A percentile compares a stretch with the other conserved stretches of the same genome.
These are phyloP conservation scores for Alnus glutinosa DNA, from an alignment of 306 rosid species.

Conservation along the genomic window DNA sequence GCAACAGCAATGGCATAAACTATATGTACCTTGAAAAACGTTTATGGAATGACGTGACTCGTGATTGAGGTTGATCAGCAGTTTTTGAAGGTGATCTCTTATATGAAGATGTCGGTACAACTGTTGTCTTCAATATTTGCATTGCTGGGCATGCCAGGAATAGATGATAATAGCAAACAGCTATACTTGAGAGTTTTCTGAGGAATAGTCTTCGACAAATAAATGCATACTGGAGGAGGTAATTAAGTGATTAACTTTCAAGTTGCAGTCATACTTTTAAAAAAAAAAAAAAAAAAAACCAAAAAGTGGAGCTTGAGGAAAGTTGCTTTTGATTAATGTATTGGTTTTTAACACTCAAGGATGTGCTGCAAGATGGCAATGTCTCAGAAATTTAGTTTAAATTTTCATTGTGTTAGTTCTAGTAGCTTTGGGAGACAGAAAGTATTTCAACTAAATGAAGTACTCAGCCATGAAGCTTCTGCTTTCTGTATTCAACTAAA, in stretches of 20 bases:
- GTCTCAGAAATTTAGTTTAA: background rate
- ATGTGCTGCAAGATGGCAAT: background rate
- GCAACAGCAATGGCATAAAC: background rate
- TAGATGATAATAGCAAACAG: background rate
- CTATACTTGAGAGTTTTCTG: background rate
- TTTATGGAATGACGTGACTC: background rate
- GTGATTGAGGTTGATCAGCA: background rate
- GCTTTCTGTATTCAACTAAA: background rate
- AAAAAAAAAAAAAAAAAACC: background rate
- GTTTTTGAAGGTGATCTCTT: background rate
- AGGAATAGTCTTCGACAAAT: background rate
- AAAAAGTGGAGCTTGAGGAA: background rate
- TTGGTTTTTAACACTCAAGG: background rate
- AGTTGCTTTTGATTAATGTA: background rate
- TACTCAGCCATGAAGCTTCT: background rate
- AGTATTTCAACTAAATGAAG: background rate
- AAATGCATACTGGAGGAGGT: background rate
- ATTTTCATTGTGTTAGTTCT: background rate
- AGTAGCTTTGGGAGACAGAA: background rate
- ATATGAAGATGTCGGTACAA: background rate
- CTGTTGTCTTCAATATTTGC: background rate
- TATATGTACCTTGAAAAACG: background rate
- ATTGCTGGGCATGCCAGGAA: background rate
- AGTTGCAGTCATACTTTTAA: background rate
- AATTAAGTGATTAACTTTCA: background rate